phyloP scores from a whole-genome alignment of 2,329 filamentous ascomycete genomes.

The Fusarium setosum region DNA sequence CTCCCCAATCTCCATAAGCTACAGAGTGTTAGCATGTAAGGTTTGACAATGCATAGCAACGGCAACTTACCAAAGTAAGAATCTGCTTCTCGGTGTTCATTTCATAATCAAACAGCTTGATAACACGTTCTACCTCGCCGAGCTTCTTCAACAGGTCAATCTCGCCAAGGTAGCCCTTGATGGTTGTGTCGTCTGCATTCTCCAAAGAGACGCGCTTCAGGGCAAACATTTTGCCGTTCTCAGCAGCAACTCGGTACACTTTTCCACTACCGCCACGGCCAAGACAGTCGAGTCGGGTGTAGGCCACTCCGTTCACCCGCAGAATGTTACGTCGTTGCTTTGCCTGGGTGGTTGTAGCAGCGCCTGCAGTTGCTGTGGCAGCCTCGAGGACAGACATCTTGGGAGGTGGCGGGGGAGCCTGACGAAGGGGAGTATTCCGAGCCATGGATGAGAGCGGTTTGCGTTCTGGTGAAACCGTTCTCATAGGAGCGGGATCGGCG shows the following conservation, averaged over 20 bases:
- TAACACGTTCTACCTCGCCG: constrained; percentile 87
- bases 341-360: constrained; percentile 77
- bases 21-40: constrained; percentile 33
- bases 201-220: constrained; percentile 93
- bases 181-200: constrained; percentile 84
- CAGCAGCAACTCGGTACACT: constrained; percentile 95
- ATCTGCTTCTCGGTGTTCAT: constrained; percentile 92
- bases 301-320: constrained; percentile 89
- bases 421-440: constrained; percentile 79
- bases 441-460: constrained; percentile 65
- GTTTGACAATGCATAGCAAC: not conserved
- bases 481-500: constrained; percentile 53
- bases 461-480: constrained; percentile 63
- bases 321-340: constrained; percentile 85
- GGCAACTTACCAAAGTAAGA: constrained; percentile 81
- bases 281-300: constrained; percentile 89
- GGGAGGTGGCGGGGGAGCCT: constrained; percentile 84
- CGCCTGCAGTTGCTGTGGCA: constrained; percentile 85
- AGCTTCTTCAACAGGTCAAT: constrained; percentile 90
- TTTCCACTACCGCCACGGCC: constrained; percentile 93
- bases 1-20: constrained; percentile 98
- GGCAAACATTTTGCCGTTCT: constrained; percentile 95
- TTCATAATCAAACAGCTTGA: constrained; percentile 91
- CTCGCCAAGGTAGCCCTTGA: constrained; percentile 92
- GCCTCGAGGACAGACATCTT: constrained; percentile 98